These are phyloP conservation scores for Penicillium occitanis DNA, from an alignment of 2,329 filamentous ascomycete genomes.

Conservation along the genomic window DNA sequence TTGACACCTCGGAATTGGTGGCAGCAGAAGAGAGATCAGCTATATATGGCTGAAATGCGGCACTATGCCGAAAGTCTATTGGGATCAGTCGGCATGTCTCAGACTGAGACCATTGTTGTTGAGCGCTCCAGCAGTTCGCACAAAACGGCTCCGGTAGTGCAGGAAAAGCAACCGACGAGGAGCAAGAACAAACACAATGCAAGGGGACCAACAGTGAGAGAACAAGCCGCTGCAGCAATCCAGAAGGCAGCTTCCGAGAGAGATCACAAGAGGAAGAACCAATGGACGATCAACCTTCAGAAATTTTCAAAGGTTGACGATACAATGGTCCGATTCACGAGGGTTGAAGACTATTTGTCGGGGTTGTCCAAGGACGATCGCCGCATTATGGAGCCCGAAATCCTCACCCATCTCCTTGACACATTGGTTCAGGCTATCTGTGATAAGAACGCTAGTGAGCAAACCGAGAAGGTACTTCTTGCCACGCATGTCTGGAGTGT, in stretches of 20 bases:
- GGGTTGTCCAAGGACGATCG: slow-evolving; percentile 3
- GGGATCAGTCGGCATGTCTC: slow-evolving; percentile 5
- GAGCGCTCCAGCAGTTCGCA: neutral
- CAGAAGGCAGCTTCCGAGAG: neutral
- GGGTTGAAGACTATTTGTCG: neutral
- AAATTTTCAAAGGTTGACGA: neutral
- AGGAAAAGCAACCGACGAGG: neutral
- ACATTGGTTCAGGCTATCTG: neutral
- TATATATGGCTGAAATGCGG: slow-evolving; percentile 10
- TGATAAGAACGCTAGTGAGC: neutral
- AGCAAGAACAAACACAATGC: neutral
- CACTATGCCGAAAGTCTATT: slow-evolving; percentile 9
- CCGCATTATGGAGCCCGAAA: slow-evolving; percentile 1
- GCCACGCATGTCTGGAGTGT: slow-evolving; percentile 4
- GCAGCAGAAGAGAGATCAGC: slow-evolving; percentile 6
- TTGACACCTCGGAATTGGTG: neutral
- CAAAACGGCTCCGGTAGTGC: neutral
- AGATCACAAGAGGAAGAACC: neutral
- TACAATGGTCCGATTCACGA: neutral
- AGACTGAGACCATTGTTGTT: slow-evolving; percentile 1
- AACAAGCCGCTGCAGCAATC: neutral
- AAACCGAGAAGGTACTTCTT: neutral
- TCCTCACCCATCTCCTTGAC: neutral
- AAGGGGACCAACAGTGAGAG: neutral
- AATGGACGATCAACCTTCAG: neutral